These are phyloP conservation scores for Ustilago curta DNA, from an alignment of 1,284 basidiomycete species.

Conservation along the genomic window DNA sequence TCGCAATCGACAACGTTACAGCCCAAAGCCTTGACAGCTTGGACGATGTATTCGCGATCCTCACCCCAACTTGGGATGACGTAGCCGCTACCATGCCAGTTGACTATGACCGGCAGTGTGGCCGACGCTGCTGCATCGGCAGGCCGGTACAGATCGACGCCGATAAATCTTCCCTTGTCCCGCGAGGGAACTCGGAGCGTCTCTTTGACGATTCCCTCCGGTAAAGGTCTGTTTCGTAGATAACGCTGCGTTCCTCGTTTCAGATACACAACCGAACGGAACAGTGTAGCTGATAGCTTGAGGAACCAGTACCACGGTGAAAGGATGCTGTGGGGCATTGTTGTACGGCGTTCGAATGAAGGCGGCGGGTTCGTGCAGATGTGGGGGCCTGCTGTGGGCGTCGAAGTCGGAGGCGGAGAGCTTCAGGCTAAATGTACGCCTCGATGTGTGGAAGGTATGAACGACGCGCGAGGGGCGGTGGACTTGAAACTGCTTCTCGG, in stretches of 20 bases:
- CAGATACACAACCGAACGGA: conserved; percentile 15
- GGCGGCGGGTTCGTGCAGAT: not conserved
- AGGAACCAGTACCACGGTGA: conserved; percentile 42
- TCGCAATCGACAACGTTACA: conserved; percentile 46
- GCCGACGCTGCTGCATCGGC: conserved; percentile 7
- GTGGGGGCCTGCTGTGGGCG: not conserved
- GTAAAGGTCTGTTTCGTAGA: conserved; percentile 27
- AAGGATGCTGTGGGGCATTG: conserved; percentile 31
- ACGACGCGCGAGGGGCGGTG: too few relatives aligned
- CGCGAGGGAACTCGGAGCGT: conserved; percentile 35
- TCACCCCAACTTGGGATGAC: conserved; percentile 46
- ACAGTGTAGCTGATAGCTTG: conserved; percentile 28
- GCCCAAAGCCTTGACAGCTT: conserved; percentile 31
- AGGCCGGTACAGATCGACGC: conserved; percentile 42
- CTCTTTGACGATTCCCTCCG: conserved; percentile 18
- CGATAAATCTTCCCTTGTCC: conserved; percentile 35
- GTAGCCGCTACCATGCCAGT: conserved; percentile 50
- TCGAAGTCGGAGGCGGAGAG: not conserved
- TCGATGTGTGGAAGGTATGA: too few relatives aligned
- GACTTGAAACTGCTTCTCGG: too few relatives aligned
- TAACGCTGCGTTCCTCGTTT: conserved; percentile 30
- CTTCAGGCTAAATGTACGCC: too few relatives aligned
- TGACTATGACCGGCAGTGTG: conserved; percentile 35
- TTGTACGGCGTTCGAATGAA: not conserved
- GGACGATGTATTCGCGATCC: conserved; percentile 29